Evolutionary conservation across 2,329 filamentous ascomycete genomes (phyloP), one percentile per base, ranked within the genome.

Genomic region (Colletotrichum noveboracense): DNA sequence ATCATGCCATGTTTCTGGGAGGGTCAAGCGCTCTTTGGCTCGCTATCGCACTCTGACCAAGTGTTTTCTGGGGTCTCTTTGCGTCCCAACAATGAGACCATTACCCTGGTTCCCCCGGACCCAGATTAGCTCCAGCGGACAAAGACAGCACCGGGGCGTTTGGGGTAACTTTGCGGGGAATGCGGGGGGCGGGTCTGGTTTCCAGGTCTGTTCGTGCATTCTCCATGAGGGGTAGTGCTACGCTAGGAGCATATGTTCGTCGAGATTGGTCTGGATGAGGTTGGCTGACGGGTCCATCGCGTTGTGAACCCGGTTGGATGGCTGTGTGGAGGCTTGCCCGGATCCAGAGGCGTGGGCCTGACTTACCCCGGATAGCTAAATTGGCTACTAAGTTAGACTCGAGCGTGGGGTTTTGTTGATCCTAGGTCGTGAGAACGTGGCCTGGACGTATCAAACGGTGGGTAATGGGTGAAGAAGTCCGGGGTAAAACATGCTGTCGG

Each of bases 301-400:
- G 16, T 30, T 62, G 38, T 30, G n/a, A 30, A 21, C 60, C 65
- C 56, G 6, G 66, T 64, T 18, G 16, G 30, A 48, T 34, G 58
- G 71, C 56, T 43, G 38, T 38, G 66, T 61, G 56, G 71, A 34
- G 56, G 58, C 24, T 7, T 18, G n/a, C 4, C 34, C 34, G 9
- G 66, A 8, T 26, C 65, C 71, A 38, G 32, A 43, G 66, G 43
- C 55, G 26, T 70, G 66, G 66, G 71, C 67, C 66, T 70, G 71
- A 74, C 66, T 74, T 74, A 70, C 71, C 66, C 71, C 71, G 71
- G 65, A 64, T 65, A 43, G 58, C 56, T 70, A 26, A 70, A 21
- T 43, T 30, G 16, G 5, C 6, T 18, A 2, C 28, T 55, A 69
- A 3, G 26, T 28, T 2, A 16, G 14, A 12, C 13, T 38, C 18